Percentiles rank a stretch among this genome's conserved stretches.
Evolutionary conservation across 768 basidiomycete genomes (phyloP).

Genomic region (Epithele typhae): DNA sequence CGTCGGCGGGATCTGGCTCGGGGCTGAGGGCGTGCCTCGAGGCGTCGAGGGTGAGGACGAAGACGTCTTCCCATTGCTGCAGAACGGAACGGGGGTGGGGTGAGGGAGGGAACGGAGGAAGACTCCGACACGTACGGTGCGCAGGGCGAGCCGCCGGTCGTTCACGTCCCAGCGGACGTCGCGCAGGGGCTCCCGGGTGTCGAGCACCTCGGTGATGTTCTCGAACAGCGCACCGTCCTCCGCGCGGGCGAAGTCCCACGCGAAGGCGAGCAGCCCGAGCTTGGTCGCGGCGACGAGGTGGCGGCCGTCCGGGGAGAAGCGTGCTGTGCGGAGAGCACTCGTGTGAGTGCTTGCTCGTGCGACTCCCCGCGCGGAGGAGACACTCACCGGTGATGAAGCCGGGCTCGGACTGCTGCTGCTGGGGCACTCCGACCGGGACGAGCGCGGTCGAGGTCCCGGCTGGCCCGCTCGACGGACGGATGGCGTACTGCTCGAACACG

Average conservation of each 20-base stretch:
- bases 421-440: neutral
- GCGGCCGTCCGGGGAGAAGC: slow-evolving; percentile 21
- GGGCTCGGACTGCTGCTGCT: too few species aligned
- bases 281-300: slow-evolving; percentile 18
- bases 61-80: slow-evolving; percentile 19
- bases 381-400: too few species aligned
- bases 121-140: slow-evolving; percentile 15
- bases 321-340: slow-evolving; percentile 4
- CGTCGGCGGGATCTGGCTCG: too few species aligned
- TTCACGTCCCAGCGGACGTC: slow-evolving; percentile 19
- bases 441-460: slow-evolving; percentile 4
- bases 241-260: slow-evolving; percentile 17
- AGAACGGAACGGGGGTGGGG: neutral
- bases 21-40: too few species aligned
- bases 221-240: slow-evolving; percentile 6
- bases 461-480: slow-evolving; percentile 3
- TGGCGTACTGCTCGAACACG: slow-evolving; percentile 10
- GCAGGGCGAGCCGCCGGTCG: slow-evolving; percentile 9
- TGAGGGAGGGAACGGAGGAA: neutral
- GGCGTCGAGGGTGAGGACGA: slow-evolving; percentile 14
- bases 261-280: slow-evolving; percentile 17
- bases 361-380: too few species aligned
- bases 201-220: slow-evolving; percentile 14
- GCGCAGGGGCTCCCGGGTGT: slow-evolving; percentile 15
- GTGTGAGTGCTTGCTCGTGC: too few species aligned